Base-by-base conservation (phyloP, 2,329 filamentous ascomycete species). In the Ascochyta pisi region DNA sequence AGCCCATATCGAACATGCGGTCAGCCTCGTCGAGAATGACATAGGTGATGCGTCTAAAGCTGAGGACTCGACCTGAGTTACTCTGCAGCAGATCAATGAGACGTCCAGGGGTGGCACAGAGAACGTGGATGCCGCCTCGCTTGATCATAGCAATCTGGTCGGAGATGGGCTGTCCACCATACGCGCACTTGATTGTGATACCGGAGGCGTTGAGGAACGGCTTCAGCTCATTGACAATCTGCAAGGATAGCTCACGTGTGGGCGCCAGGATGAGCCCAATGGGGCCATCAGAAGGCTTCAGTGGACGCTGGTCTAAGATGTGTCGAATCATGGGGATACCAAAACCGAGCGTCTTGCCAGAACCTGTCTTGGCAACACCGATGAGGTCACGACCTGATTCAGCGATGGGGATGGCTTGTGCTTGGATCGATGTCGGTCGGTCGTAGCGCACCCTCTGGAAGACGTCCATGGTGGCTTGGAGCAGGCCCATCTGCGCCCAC, bases 1-100 rank as follows among this genome's bases (percentile, higher is more conserved):
- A 99, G 13, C 95, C 95, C 95, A 99, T 98, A 75, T 99, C 95
- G 73, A 98, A 97, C 95, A 99, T 98, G 60, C 95, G 89, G 77
- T 99, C 95, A 43, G 95, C 95, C 78, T 99, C 95, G 73, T 99
- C 95, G 39, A 99, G 85, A 10, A 99, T 95, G 23, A 97, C 87
- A 73, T 98, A 99, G 0, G 92, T 95, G 12, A 96, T 91, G 61
- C 95, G 86, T 64, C 85, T 87, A 53, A 99, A 82, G 69, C 96
- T 98, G 12, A 94, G 96, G 9, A 98, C 93, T 60, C 93, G 87
- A n/a, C 94, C 94, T 63, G 91, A 89, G 72, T 98, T 99, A 47
- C 93, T 92, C 37, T 92, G 91, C 29, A 99, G 82, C 16, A 99
- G 84, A 80, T 99, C 95, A 68, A 99, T 97, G 83, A 98, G 89